Conservation (phyloP, 192 early-diverging fungal genomes). For the Backusella sp. region DNA sequence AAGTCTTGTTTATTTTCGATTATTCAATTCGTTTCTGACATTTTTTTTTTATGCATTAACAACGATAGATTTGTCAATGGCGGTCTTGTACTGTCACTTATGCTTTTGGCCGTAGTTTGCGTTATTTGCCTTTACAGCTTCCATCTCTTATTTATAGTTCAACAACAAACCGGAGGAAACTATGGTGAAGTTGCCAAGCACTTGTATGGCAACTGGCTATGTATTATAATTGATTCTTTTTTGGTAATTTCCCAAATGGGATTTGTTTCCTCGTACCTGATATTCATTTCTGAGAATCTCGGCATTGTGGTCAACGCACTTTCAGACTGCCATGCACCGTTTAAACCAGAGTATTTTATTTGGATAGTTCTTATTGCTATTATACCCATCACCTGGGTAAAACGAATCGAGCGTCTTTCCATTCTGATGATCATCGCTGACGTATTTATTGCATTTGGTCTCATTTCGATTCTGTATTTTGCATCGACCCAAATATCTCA, state of each 20-base stretch:
- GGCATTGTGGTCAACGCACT: slow-evolving; percentile 65
- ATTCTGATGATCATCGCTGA: slow-evolving; percentile 67
- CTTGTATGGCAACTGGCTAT: slow-evolving; percentile 40
- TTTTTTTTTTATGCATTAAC: neutral
- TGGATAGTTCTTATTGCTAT: slow-evolving; percentile 68
- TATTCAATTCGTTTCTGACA: neutral
- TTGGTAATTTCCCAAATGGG: slow-evolving; percentile 71
- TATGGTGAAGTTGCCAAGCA: slow-evolving; percentile 56
- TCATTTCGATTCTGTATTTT: slow-evolving; percentile 59
- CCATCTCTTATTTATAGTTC: slow-evolving; percentile 37
- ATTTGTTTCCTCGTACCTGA: slow-evolving; percentile 84
- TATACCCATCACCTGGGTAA: slow-evolving; percentile 65
- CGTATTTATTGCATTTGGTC: slow-evolving; percentile 70
- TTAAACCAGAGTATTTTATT: slow-evolving; percentile 68
- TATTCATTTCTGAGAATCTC: slow-evolving; percentile 86
- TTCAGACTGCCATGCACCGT: slow-evolving; percentile 57
- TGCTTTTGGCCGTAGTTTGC: slow-evolving; percentile 43
- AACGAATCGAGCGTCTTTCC: slow-evolving; percentile 52
- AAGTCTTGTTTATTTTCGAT: neutral
- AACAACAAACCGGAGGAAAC: slow-evolving; percentile 50
- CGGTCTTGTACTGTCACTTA: slow-evolving; percentile 59
- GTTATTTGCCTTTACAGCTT: slow-evolving; percentile 30
- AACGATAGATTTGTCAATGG: slow-evolving; percentile 53
- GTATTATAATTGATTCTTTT: slow-evolving; percentile 38
- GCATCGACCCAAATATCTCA: slow-evolving; percentile 50